These are phyloP conservation scores for Pichia kudriavzevii DNA, from an alignment of 1,139 yeast genomes.

Conservation along the genomic window DNA sequence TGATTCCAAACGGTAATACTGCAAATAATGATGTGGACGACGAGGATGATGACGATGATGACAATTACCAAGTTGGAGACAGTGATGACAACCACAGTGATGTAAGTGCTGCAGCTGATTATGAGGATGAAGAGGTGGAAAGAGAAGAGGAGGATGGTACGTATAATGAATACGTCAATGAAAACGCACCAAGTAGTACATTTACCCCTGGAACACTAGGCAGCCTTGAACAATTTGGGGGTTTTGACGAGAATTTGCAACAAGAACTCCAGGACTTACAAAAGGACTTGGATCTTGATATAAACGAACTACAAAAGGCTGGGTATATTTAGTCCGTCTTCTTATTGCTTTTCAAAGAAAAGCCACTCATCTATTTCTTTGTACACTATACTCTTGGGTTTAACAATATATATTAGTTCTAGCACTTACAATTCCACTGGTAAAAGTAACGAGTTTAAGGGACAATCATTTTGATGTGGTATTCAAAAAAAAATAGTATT, in stretches of 20 bases:
- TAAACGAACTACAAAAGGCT: conserved; percentile 13
- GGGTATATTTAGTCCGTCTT: conserved; percentile 11
- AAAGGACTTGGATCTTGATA: conserved; percentile 19
- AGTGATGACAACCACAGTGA: conserved; percentile 24
- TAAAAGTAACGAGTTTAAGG: no score
- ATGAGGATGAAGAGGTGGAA: conserved; percentile 19
- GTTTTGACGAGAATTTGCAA: conserved; percentile 15
- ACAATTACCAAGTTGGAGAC: conserved; percentile 26
- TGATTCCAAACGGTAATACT: conserved; percentile 28
- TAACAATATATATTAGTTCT: no score
- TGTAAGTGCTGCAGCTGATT: conserved; percentile 25
- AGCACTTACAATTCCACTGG: no score
- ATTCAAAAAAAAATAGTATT: no score
- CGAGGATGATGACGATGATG: conserved; percentile 28
- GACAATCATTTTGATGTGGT: no score
- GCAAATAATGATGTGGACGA: conserved; percentile 31
- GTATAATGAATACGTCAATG: conserved; percentile 19
- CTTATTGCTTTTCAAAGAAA: no score
- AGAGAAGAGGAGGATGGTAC: conserved; percentile 25
- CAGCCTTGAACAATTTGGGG: conserved; percentile 2
- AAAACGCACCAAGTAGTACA: conserved; percentile 10
- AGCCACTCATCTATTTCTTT: no score
- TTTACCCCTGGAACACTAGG: conserved; percentile 20
- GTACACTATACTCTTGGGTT: background rate
- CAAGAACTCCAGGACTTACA: conserved; percentile 19